Conservation (phyloP, 768 basidiomycete genomes). For the Coprinopsis sp. region DNA sequence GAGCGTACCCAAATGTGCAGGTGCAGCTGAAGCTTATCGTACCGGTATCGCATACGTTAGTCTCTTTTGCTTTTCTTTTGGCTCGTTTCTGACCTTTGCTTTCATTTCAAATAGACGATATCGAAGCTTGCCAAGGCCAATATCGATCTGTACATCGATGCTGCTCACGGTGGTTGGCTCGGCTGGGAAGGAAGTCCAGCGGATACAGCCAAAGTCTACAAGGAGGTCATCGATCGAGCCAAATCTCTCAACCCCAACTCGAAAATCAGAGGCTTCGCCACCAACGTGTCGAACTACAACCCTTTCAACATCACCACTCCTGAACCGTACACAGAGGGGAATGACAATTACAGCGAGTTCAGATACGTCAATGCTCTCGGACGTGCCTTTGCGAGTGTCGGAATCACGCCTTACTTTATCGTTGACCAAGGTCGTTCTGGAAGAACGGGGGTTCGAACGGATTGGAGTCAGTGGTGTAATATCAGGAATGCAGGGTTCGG, state of each 20-base stretch:
- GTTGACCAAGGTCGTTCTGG: constrained; percentile 32
- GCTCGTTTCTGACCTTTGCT: background rate
- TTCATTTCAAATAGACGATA: constrained; percentile 21
- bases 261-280: constrained; percentile 28
- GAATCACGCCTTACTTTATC: constrained; percentile 32
- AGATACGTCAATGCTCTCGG: constrained; percentile 26
- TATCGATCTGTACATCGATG: constrained; percentile 18
- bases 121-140: constrained; percentile 16
- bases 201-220: constrained; percentile 25
- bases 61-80: background rate
- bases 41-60: constrained; percentile 15
- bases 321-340: constrained; percentile 20
- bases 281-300: constrained; percentile 33
- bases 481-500: constrained; percentile 24
- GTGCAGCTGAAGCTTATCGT: constrained; percentile 24
- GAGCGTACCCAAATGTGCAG: constrained; percentile 24
- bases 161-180: constrained; percentile 32
- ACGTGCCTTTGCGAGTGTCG: constrained; percentile 25
- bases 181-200: constrained; percentile 29
- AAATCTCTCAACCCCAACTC: constrained; percentile 21
- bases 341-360: constrained; percentile 27
- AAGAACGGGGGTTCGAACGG: constrained; percentile 18
- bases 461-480: constrained; percentile 29
- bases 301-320: constrained; percentile 20
- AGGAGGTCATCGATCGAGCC: constrained; percentile 23